These are phyloP conservation scores for Populus hybrid DNA, from an alignment of 441 rosid genomes.

Conservation along the genomic window DNA sequence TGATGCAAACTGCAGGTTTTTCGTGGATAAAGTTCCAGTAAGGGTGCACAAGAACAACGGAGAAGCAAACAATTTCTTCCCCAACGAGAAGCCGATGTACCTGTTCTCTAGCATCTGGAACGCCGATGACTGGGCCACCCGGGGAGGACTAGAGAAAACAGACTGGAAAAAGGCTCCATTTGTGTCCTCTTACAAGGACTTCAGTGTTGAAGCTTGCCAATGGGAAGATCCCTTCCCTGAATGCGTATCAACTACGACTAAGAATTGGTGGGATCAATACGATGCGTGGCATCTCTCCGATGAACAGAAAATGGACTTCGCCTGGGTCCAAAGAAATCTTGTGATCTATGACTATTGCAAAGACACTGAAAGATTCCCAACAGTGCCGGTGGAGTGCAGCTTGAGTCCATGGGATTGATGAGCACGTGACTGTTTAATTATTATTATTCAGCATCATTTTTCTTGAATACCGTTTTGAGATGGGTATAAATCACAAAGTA, in stretches of 20 bases:
- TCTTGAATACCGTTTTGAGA: background rate
- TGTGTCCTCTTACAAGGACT: conserved; percentile 80
- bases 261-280: conserved; percentile 91
- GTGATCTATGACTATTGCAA: conserved; percentile 83
- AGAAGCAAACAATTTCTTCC: conserved; percentile 68
- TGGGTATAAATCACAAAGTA: background rate
- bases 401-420: conserved; percentile 74
- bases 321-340: conserved; percentile 89
- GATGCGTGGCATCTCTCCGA: conserved; percentile 78
- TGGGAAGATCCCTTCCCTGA: conserved; percentile 93
- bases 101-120: conserved; percentile 95
- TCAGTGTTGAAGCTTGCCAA: conserved; percentile 73
- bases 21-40: conserved; percentile 69
- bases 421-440: conserved; percentile 4
- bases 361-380: conserved; percentile 55
- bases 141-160: conserved; percentile 92
- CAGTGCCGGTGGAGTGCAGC: conserved; percentile 70
- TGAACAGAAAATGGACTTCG: conserved; percentile 70
- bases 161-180: conserved; percentile 86
- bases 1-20: conserved; percentile 48
- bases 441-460: background rate
- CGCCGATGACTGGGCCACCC: conserved; percentile 94
- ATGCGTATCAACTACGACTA: conserved; percentile 79
- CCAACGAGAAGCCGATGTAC: conserved; percentile 91
- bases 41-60: conserved; percentile 83